These are phyloP conservation scores for Emergomyces orientalis DNA, from an alignment of 2,329 filamentous ascomycete genomes.

Conservation along the genomic window DNA sequence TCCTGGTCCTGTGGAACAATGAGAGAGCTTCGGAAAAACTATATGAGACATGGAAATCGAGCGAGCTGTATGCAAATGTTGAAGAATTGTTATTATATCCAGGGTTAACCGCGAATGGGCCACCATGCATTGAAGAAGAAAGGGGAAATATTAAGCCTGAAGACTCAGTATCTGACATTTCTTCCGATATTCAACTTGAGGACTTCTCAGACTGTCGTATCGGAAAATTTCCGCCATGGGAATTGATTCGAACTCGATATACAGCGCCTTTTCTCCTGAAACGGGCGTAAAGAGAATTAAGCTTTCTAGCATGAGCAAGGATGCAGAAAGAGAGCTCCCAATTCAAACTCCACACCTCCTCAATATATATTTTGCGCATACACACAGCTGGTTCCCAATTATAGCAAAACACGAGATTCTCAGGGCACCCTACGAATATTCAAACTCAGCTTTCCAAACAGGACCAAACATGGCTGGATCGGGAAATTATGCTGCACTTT, in stretches of 20 bases:
- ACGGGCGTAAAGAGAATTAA: background rate
- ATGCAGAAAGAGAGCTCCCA: constrained; percentile 32
- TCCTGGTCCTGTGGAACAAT: constrained; percentile 34
- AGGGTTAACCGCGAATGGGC: constrained; percentile 20
- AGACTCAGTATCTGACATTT: background rate
- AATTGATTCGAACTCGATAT: background rate
- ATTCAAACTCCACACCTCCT: constrained; percentile 44
- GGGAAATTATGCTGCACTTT: constrained; percentile 36
- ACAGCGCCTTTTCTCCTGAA: too few relatives aligned
- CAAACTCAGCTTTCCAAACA: constrained; percentile 32
- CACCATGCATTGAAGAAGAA: constrained; percentile 25
- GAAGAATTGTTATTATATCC: constrained; percentile 33
- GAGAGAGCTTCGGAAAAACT: constrained; percentile 34
- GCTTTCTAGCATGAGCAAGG: background rate
- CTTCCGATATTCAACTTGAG: background rate
- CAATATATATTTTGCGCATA: constrained; percentile 50
- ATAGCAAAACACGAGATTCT: constrained; percentile 49
- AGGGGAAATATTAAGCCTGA: constrained; percentile 14
- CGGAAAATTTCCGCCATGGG: background rate
- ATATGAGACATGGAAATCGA: constrained; percentile 38
- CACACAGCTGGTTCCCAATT: constrained; percentile 53
- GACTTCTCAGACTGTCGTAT: background rate
- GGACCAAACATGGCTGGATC: constrained; percentile 25
- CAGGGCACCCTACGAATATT: constrained; percentile 48
- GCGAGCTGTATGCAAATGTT: constrained; percentile 30